These are phyloP conservation scores for Laetiporus sulphureus DNA, from an alignment of 1,284 basidiomycete genomes.

Conservation along the genomic window DNA sequence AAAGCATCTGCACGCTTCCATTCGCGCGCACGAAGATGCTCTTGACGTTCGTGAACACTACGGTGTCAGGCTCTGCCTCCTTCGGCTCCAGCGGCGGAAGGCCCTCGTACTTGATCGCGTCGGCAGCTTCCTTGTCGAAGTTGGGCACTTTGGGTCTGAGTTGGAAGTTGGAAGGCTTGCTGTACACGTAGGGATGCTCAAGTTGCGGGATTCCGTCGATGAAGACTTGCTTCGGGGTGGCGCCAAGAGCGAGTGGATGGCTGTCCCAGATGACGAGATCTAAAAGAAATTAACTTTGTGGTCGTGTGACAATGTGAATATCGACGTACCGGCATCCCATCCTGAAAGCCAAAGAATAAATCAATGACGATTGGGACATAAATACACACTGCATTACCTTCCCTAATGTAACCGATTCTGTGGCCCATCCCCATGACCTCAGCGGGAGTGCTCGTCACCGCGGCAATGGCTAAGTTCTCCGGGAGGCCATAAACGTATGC, in stretches of 20 bases:
- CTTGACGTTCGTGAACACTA: constrained; percentile 56
- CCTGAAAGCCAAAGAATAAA: constrained; percentile 13
- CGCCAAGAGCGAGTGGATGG: constrained; percentile 73
- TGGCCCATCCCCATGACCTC: constrained; percentile 58
- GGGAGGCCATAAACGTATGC: constrained; percentile 55
- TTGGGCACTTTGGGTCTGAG: constrained; percentile 48
- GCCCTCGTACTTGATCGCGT: constrained; percentile 53
- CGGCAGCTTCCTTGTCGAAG: constrained; percentile 52
- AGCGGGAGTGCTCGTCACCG: constrained; percentile 61
- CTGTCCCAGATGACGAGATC: constrained; percentile 89
- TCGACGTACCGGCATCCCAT: constrained; percentile 27
- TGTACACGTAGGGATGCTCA: constrained; percentile 29
- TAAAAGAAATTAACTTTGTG: constrained; percentile 14
- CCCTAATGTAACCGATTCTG: constrained; percentile 54
- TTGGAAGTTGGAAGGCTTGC: constrained; percentile 46
- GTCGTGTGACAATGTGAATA: neutral
- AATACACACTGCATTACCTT: too few relatives aligned
- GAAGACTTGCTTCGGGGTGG: constrained; percentile 64
- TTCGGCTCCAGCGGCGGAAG: constrained; percentile 51
- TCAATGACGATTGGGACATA: constrained; percentile 11
- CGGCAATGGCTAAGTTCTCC: constrained; percentile 39
- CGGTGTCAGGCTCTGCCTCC: constrained; percentile 26
- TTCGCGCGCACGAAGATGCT: constrained; percentile 29
- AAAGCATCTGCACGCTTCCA: constrained; percentile 15
- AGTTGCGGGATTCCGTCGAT: constrained; percentile 66